Base-by-base conservation (phyloP, 805 yeast species). In the Pichia californica region DNA sequence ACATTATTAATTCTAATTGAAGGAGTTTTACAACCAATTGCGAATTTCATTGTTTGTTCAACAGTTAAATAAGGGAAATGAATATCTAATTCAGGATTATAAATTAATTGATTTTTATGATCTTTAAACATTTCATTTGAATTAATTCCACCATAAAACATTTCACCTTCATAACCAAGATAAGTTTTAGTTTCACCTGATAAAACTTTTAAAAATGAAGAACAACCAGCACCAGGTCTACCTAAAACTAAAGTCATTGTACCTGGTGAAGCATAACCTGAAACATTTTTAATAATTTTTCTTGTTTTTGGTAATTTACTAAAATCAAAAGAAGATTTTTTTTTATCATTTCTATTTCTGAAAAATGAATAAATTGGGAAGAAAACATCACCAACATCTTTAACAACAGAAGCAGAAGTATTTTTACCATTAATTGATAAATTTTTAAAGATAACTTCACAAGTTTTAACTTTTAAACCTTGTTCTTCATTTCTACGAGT, bases 151-250 rank as follows among this genome's bases (percentile, higher is more conserved):
- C 73, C 76, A 48, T 72, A 77, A 5, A 61, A 53, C 36, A 75
- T 58, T 3, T 59, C 63, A 55, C 75, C 77, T 28, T 59, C 58
- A 13, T 62, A 62, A n/a, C 59, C 58, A 6, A 58, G 53, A 44
- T 68, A 63, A 29, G 68, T 69, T 27, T 56, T 51, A 11, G 65
- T 66, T 53, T 72, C 74, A 58, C 76, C 76, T 15, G 74, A 58
- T 14, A 70, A 27, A 42, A 65, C 56, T 48, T 70, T 70, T 45
- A 77, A 57, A 23, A 77, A 62, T 8, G 82, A 74, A 5, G 83
- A 75, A 53, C 82, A 76, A 48, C 83, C 83, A 31, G 83, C 77
- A 55, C 82, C 82, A 3, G 83, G 83, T 58, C 74, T 67, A 53
- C 77, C 78, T 33, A 73, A 58, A 18, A 74, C 78, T 46, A 76